Evolutionary conservation across 164 flowering plant species (phyloP).

Genomic region (Umbellularia californica): DNA sequence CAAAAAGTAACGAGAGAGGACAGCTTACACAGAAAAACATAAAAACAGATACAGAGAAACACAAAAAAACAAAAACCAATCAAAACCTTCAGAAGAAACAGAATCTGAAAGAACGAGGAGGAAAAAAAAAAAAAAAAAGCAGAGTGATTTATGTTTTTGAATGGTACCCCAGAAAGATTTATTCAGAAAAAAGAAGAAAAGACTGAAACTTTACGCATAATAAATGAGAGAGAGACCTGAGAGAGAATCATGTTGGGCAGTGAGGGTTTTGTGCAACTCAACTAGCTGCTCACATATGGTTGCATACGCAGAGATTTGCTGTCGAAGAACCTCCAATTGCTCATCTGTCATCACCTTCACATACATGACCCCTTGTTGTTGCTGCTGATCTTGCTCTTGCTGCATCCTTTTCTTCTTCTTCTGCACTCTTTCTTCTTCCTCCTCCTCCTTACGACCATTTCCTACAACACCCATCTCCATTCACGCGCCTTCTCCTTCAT

Average conservation of each 20-base stretch:
- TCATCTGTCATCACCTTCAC: conserved; percentile 91
- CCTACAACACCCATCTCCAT: background rate
- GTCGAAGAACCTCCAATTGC: conserved; percentile 67
- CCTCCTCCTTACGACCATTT: conserved; percentile 2
- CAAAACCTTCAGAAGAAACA: too few species aligned
- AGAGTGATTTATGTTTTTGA: too few species aligned
- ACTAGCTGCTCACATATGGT: conserved; percentile 78
- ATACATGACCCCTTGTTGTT: conserved; percentile 23
- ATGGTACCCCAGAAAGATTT: too few species aligned
- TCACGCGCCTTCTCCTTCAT: too few species aligned
- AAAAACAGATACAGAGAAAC: too few species aligned
- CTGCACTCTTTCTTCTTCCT: background rate
- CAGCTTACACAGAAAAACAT: too few species aligned
- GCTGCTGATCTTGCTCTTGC: conserved; percentile 16
- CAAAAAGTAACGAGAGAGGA: too few species aligned
- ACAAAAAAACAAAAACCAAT: too few species aligned
- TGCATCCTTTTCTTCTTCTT: background rate
- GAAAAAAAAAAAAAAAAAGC: too few species aligned
- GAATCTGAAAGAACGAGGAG: too few species aligned
- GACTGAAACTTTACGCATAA: too few species aligned
- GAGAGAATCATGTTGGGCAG: conserved; percentile 52
- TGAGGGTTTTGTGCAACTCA: conserved; percentile 63
- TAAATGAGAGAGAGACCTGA: conserved; percentile 33
- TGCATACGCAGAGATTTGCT: conserved; percentile 71
- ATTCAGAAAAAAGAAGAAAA: background rate